Base-by-base conservation (phyloP, 2,329 filamentous ascomycete species). In the Pseudonectria foliicola region DNA sequence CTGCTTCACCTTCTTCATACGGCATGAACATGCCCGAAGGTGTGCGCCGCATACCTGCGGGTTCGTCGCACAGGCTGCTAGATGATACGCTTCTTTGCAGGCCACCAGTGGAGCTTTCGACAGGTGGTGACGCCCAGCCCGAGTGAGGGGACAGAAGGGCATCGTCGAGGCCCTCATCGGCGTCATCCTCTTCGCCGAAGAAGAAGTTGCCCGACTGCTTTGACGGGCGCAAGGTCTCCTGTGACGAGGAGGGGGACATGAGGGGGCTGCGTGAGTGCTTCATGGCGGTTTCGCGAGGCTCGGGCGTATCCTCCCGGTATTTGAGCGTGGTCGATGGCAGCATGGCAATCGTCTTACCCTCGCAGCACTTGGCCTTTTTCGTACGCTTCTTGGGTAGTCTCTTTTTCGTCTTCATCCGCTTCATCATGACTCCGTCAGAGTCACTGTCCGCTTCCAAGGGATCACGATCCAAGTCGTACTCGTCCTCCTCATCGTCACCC, bases 1-100 rank as follows among this genome's bases (percentile, higher is more conserved):
- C 70, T 55, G 60, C 67, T 45, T 87, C 84, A 40, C 78, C 78
- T 48, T 88, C 82, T 48, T 88, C 84, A 49, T 81, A 83, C 7
- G 87, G 85, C 83, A 93, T 89, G 51, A 94, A 83, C 85, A 94
- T 93, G 48, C 87, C 88, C 26, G 86, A 92, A 33, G 79, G 70
- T 13, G 86, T 93, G 47, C 88, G 74, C 43, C 82, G 78, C 68
- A 93, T 80, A 34, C 80, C 80, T 13, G 61, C 66, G 28, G 70
- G 64, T 39, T 75, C 70, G 13, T 64, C 66, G n/a, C 55, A 59
- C n/a, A 75, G 58, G 41, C 64, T 70, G 51, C 57, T 58, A 27
- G 66, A 60, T 15, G 73, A 73, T n/a, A 62, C 51, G 13, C 71
- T 67, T 38, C 69, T 65, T 25, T 65, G 63, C n/a, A 71, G 45